Evolutionary conservation across 1,284 basidiomycete genomes (phyloP).

Genomic region (Cutaneotrichosporon cutaneum): DNA sequence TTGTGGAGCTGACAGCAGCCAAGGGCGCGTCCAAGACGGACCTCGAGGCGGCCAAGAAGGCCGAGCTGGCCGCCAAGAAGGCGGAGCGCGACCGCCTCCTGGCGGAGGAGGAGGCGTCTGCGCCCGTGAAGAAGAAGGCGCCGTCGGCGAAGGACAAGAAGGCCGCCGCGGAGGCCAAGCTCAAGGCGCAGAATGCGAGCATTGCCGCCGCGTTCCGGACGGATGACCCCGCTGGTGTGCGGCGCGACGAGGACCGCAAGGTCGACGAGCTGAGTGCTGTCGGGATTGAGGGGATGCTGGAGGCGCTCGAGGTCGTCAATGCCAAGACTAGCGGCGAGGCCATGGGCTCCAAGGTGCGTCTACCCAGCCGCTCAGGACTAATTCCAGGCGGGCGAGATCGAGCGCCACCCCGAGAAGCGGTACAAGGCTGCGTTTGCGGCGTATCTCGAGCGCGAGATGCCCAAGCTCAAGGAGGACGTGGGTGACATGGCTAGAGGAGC

Average conservation of each 20-base stretch:
- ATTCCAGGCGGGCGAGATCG: conserved; percentile 74
- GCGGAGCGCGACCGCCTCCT: conserved; percentile 56
- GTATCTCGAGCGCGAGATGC: conserved; percentile 84
- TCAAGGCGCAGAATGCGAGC: conserved; percentile 18
- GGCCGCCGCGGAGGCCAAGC: conserved; percentile 2
- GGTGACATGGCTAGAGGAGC: no score
- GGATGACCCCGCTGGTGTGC: conserved; percentile 68
- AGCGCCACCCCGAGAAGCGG: conserved; percentile 90
- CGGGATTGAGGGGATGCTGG: conserved; percentile 88
- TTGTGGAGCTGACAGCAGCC: conserved; percentile 25
- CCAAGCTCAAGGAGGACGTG: conserved; percentile 70
- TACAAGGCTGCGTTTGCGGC: conserved; percentile 93
- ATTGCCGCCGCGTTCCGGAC: conserved; percentile 35
- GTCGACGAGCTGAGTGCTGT: conserved; percentile 74
- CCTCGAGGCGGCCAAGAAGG: conserved; percentile 61
- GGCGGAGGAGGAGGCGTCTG: conserved; percentile 78
- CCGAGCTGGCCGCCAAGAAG: conserved; percentile 57
- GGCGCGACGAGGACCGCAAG: conserved; percentile 45
- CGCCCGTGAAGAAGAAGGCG: conserved; percentile 60
- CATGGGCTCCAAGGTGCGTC: conserved; percentile 59
- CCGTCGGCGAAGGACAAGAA: conserved; percentile 42
- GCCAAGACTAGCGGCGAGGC: conserved; percentile 91
- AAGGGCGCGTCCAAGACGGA: conserved; percentile 61
- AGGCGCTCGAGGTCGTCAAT: conserved; percentile 82
- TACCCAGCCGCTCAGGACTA: not conserved